Conservation (phyloP, 1,139 yeast species). For the Fermentozyma sake region DNA sequence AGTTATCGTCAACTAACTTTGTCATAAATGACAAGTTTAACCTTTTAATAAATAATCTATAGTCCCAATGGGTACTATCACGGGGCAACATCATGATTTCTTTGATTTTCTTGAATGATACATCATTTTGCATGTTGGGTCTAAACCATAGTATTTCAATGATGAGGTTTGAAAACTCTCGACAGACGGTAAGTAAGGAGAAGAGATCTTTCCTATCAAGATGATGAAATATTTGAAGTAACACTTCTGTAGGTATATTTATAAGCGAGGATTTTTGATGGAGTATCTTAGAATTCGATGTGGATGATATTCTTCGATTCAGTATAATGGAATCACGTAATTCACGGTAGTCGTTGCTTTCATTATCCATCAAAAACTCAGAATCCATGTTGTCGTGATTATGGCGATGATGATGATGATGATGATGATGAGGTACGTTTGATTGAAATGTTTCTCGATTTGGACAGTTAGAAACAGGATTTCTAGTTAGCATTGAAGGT, state of each 20-base stretch:
- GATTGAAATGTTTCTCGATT: neutral
- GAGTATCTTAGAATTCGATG: no score
- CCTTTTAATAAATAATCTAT: conserved; percentile 71
- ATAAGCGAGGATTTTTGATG: conserved; percentile 18
- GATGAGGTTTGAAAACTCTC: conserved; percentile 74
- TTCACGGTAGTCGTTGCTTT: conserved; percentile 33
- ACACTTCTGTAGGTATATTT: conserved; percentile 75
- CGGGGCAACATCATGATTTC: conserved; percentile 51
- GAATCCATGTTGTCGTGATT: conserved; percentile 9
- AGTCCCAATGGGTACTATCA: conserved; percentile 58
- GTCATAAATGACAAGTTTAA: conserved; percentile 77
- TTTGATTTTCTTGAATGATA: conserved; percentile 47
- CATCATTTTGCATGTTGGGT: conserved; percentile 65
- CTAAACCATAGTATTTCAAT: conserved; percentile 87
- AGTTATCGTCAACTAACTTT: conserved; percentile 59
- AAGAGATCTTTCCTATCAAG: conserved; percentile 66
- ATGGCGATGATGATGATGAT: conserved; percentile 1
- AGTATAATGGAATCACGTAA: conserved; percentile 33
- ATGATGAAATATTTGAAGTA: conserved; percentile 65
- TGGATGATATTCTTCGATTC: conserved; percentile 20
- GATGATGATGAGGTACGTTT: neutral
- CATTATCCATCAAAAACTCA: conserved; percentile 31
- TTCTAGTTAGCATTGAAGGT: conserved; percentile 2
- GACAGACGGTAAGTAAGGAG: conserved; percentile 70
- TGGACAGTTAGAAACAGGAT: neutral